Evolutionary conservation across 441 rosid genomes (phyloP), one percentile per base, ranked within the genome.

Genomic region (Omphalea diandra): DNA sequence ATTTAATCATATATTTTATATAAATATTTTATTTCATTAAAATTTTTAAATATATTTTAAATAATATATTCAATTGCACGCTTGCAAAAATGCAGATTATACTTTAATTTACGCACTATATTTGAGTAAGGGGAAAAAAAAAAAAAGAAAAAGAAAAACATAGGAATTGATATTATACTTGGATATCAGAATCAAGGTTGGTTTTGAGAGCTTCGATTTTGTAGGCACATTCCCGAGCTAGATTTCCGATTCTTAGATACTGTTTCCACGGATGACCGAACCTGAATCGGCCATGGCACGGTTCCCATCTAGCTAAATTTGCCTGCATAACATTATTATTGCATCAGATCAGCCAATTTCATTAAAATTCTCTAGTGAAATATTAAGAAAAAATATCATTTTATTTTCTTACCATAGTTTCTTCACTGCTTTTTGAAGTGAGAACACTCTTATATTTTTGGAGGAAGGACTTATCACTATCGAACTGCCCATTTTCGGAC

Each of bases 291-390:
- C 94, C 91, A 29, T 88, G 96, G 46, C 87, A 72, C 7, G 91
- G 94, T 63, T 90, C 96, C 96, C 96, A 90, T 69, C 79, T 83
- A 0, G 90, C 94, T 63, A 88, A 85, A 77, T 84, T 90, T 5
- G 85, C 88, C 96, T 89, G 75, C 27, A 52, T 46, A 40, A 49
- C 52, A 20, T 33, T 43, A 4, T 7, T 7, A 5, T 1, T 14
- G n/a, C n/a, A 0, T 44, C 2, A 44, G 49, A 44, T 44, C 4
- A 44, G 4, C 49, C 49, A 44, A 12, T 12, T 14, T 44, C n/a
- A 44, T 8, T 12, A 44, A 2, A 46, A 15, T 46, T 46, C n/a
- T 17, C 14, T 43, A 3, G 47, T 0, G 47, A 43, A 0, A 14
- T 10, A 31, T 2, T 18, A 15, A 26, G 8, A 55, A 4, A 35